These are phyloP conservation scores for Nyssa sinensis DNA, from an alignment of 148 eudicot genomes.

Conservation along the genomic window DNA sequence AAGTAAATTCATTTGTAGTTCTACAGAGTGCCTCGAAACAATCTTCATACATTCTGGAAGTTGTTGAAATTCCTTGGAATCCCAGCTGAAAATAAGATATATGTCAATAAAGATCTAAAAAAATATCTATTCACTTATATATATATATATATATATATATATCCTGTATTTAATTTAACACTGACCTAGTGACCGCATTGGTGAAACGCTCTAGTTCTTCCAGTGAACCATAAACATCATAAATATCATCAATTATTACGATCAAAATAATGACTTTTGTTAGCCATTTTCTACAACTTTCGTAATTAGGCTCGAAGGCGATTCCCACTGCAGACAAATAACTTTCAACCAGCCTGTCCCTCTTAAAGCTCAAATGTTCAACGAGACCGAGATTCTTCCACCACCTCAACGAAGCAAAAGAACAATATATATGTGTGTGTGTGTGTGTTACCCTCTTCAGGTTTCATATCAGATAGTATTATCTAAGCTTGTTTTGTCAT, in stretches of 20 bases:
- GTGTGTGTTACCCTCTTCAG: too few species aligned
- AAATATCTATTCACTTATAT: too few species aligned
- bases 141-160: too few species aligned
- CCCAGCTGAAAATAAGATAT: constrained; percentile 42
- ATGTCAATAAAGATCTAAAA: too few species aligned
- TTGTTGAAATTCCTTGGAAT: constrained; percentile 21
- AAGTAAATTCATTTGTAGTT: constrained; percentile 40
- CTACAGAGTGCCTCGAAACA: constrained; percentile 32
- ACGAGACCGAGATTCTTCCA: constrained; percentile 47
- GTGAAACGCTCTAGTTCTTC: constrained; percentile 46
- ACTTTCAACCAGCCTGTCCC: constrained; percentile 54
- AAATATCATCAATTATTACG: constrained; percentile 47
- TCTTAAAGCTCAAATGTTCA: constrained; percentile 31
- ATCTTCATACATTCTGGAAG: constrained; percentile 52
- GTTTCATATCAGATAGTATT: too few species aligned
- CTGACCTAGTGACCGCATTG: constrained; percentile 34
- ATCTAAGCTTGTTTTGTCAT: background rate
- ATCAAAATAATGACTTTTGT: constrained; percentile 38
- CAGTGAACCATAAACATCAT: constrained; percentile 49
- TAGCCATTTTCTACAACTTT: constrained; percentile 42
- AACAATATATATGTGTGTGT: too few species aligned
- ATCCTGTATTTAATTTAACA: too few species aligned
- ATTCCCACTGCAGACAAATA: constrained; percentile 50
- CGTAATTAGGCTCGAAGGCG: constrained; percentile 37
- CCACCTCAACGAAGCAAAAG: constrained; percentile 40